Conservation (phyloP, 2,329 filamentous ascomycete genomes). For the Hypoxylon sp. region DNA sequence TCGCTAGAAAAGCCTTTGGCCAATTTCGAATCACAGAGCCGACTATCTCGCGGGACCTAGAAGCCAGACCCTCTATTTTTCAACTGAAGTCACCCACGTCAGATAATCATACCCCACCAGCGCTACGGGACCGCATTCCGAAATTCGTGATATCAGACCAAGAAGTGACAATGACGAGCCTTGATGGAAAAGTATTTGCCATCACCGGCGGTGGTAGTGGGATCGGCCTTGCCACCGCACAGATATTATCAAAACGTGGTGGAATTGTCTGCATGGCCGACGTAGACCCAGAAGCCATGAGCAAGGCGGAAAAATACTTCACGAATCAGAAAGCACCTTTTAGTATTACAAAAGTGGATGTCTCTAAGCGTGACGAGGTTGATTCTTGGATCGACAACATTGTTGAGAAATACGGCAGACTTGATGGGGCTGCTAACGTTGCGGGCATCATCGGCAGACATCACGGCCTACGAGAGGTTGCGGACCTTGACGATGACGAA, state of each 20-base stretch:
- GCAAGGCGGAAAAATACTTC: slow-evolving; percentile 51
- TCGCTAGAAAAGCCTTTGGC: neutral
- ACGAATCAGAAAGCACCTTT: slow-evolving; percentile 47
- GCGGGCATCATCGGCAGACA: slow-evolving; percentile 66
- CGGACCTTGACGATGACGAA: slow-evolving; percentile 63
- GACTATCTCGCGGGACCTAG: neutral
- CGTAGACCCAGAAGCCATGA: slow-evolving; percentile 50
- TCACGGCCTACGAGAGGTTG: slow-evolving; percentile 59
- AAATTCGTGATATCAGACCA: neutral
- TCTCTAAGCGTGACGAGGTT: slow-evolving; percentile 64
- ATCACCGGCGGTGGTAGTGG: slow-evolving; percentile 61
- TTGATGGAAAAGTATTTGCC: slow-evolving; percentile 58
- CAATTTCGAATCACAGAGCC: neutral
- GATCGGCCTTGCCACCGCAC: slow-evolving; percentile 54
- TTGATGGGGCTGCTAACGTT: slow-evolving; percentile 70
- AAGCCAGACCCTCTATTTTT: neutral
- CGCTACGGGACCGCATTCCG: neutral
- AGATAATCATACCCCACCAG: slow-evolving; percentile 21
- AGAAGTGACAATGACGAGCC: slow-evolving; percentile 37
- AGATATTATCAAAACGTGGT: slow-evolving; percentile 52
- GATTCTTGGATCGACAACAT: slow-evolving; percentile 65
- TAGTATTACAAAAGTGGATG: slow-evolving; percentile 62
- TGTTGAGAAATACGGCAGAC: slow-evolving; percentile 65
- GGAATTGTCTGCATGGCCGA: slow-evolving; percentile 54
- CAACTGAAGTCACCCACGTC: neutral